phyloP scores from a whole-genome alignment of 192 early-diverging fungal genomes.

The Cetraspora pellucida region DNA sequence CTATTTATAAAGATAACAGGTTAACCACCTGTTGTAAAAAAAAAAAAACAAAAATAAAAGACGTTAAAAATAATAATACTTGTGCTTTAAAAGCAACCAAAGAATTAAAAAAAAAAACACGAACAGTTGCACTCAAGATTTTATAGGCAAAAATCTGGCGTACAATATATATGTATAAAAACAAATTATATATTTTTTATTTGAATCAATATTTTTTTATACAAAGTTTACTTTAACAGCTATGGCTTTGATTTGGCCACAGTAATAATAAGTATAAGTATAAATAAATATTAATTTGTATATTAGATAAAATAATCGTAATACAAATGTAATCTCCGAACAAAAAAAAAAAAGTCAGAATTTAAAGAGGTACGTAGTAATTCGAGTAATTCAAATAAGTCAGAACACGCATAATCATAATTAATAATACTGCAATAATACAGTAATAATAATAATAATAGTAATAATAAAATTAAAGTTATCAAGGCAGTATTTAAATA shows the following conservation, averaged over 20 bases:
- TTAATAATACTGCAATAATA: no score
- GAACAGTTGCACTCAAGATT: neutral
- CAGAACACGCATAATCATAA: no score
- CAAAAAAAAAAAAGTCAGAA: neutral
- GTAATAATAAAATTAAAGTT: no score
- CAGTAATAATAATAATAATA: no score
- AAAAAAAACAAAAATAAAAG: neutral
- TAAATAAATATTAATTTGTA: neutral
- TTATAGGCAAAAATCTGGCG: neutral
- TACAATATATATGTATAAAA: neutral
- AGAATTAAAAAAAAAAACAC: neutral
- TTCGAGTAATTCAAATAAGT: no score
- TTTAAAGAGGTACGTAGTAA: no score
- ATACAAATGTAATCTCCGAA: neutral
- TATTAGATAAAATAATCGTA: neutral
- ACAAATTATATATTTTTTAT: neutral
- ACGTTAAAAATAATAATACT: neutral
- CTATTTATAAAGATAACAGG: no score
- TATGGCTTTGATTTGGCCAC: neutral
- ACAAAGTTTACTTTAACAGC: no score
- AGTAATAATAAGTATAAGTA: neutral
- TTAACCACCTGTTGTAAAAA: neutral
- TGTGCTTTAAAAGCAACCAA: neutral
- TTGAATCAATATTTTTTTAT: no score
- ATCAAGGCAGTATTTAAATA: no score